phyloP scores from a whole-genome alignment of 768 basidiomycete genomes.

The Rhodosporidiobolus sp. region DNA sequence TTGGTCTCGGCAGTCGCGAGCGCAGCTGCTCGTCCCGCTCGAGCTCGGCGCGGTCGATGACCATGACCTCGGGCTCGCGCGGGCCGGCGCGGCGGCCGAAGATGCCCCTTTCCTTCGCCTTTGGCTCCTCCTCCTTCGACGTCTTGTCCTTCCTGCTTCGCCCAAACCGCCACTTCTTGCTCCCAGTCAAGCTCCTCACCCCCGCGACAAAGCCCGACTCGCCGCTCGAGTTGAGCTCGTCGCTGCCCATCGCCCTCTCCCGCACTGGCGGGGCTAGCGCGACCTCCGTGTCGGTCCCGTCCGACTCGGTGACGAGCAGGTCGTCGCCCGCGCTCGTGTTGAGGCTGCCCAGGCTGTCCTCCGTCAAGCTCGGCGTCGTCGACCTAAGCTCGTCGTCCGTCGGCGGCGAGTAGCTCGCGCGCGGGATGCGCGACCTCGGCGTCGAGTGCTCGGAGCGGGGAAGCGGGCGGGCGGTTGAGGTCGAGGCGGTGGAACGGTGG shows the following conservation, averaged over 20 bases:
- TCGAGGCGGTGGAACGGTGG: slow-evolving; percentile 4
- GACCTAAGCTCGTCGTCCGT: slow-evolving; percentile 14
- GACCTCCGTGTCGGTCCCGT: neutral
- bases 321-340: slow-evolving; percentile 9
- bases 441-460: slow-evolving; percentile 4
- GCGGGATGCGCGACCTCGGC: neutral
- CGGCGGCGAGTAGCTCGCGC: neutral
- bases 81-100: slow-evolving; percentile 18
- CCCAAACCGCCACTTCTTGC: slow-evolving; percentile 17
- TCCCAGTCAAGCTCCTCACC: neutral
- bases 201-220: neutral
- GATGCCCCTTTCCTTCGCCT: neutral
- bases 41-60: slow-evolving; percentile 8
- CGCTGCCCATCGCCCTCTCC: neutral
- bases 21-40: neutral
- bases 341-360: slow-evolving; percentile 22
- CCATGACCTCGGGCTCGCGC: slow-evolving; percentile 7
- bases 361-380: slow-evolving; percentile 14
- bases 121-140: neutral
- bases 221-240: neutral
- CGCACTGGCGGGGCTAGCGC: neutral
- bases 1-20: neutral
- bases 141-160: neutral
- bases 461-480: slow-evolving; percentile 2
- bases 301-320: slow-evolving; percentile 3